phyloP scores from a whole-genome alignment of 768 basidiomycete genomes.

The Leccinum longicurvipes region DNA sequence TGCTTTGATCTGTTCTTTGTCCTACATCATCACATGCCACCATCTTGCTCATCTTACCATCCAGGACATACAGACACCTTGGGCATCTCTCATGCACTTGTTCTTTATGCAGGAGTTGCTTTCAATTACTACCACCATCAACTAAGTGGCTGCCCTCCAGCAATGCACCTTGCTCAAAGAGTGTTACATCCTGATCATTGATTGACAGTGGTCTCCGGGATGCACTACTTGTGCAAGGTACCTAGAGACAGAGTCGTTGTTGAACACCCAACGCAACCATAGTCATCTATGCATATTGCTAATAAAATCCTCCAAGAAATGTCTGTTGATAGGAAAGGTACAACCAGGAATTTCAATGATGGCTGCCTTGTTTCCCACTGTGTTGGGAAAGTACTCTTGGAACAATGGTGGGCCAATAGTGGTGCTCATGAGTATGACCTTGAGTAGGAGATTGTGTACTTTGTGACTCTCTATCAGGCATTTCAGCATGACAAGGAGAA shows the following conservation, averaged over 20 bases:
- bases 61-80: no score
- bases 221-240: slow-evolving; percentile 72
- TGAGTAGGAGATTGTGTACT: slow-evolving; percentile 66
- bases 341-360: slow-evolving; percentile 85
- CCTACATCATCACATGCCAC: no score
- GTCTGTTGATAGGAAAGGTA: slow-evolving; percentile 80
- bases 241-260: slow-evolving; percentile 63
- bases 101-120: no score
- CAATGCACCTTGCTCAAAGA: no score
- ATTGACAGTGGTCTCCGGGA: no score
- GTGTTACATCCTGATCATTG: no score
- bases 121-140: no score
- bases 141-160: no score
- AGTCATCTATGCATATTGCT: slow-evolving; percentile 42
- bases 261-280: slow-evolving; percentile 58
- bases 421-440: slow-evolving; percentile 91
- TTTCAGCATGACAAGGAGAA: slow-evolving; percentile 86
- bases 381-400: slow-evolving; percentile 78
- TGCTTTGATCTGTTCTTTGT: no score
- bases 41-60: no score
- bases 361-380: slow-evolving; percentile 54
- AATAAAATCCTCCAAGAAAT: slow-evolving; percentile 78
- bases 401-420: slow-evolving; percentile 91
- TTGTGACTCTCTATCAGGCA: slow-evolving; percentile 73
- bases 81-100: no score